A percentile compares a stretch with the other conserved stretches of the same genome.
These are phyloP conservation scores for Aspergillus uvarum DNA, from an alignment of 2,329 filamentous ascomycete genomes.

Conservation along the genomic window DNA sequence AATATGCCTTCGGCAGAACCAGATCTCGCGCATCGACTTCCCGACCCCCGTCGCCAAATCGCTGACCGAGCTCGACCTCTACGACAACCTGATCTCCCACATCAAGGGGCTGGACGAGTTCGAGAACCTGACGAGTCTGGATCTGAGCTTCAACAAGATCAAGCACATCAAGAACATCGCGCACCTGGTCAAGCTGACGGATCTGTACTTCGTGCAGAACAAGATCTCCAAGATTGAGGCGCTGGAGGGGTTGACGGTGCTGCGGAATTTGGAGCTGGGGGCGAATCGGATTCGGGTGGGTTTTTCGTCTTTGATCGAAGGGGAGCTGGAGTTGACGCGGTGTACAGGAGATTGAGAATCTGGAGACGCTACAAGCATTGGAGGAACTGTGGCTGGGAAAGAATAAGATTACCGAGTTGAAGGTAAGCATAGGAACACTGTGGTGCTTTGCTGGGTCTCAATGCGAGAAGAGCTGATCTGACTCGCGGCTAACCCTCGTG, in stretches of 20 bases:
- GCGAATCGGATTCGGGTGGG: slow-evolving; percentile 78
- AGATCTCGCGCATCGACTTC: slow-evolving; percentile 76
- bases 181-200: slow-evolving; percentile 73
- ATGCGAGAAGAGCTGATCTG: no score
- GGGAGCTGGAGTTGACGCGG: slow-evolving; percentile 3
- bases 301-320: not conserved
- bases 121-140: slow-evolving; percentile 72
- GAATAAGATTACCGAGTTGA: slow-evolving; percentile 89
- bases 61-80: slow-evolving; percentile 84
- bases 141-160: slow-evolving; percentile 98
- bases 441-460: no score
- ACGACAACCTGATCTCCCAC: slow-evolving; percentile 92
- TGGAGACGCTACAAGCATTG: slow-evolving; percentile 74
- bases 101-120: slow-evolving; percentile 80
- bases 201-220: slow-evolving; percentile 92
- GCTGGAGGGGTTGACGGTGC: slow-evolving; percentile 68
- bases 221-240: slow-evolving; percentile 87
- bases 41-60: slow-evolving; percentile 65
- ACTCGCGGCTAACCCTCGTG: no score
- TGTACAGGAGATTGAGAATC: slow-evolving; percentile 70
- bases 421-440: slow-evolving; percentile 40
- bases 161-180: slow-evolving; percentile 92
- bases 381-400: slow-evolving; percentile 93
- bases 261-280: slow-evolving; percentile 84
- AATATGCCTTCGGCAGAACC: slow-evolving; percentile 90